Evolutionary conservation across 805 yeast species (phyloP).

Genomic region (Candida anglica): DNA sequence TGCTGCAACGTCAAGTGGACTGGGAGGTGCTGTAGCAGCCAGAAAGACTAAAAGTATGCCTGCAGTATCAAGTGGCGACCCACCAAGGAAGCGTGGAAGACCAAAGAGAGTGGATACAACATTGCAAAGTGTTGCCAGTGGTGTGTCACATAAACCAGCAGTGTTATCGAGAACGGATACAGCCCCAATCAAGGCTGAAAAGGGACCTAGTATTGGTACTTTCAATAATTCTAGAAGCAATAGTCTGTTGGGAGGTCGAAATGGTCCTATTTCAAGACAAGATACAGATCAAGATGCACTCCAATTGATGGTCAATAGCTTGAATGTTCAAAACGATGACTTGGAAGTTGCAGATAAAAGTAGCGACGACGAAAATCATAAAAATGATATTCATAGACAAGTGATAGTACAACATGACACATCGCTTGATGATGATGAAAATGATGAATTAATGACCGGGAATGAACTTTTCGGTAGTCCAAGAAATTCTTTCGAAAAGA

Average conservation of each 20-base stretch:
- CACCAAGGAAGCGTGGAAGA: constrained; percentile 34
- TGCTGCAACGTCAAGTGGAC: constrained; percentile 11
- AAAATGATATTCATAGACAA: not conserved
- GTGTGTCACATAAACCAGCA: constrained; percentile 9
- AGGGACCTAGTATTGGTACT: constrained; percentile 29
- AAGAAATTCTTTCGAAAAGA: constrained; percentile 32
- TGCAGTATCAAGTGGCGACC: constrained; percentile 22
- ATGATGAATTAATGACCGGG: constrained; percentile 34
- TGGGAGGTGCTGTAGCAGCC: not conserved
- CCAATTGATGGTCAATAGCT: constrained; percentile 27
- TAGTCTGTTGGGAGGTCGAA: constrained; percentile 2
- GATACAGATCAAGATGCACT: constrained; percentile 40
- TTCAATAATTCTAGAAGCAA: constrained; percentile 13
- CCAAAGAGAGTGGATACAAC: constrained; percentile 25
- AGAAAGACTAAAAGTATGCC: constrained; percentile 16
- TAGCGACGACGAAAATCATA: constrained; percentile 25
- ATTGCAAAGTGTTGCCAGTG: constrained; percentile 6
- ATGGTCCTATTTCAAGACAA: constrained; percentile 20
- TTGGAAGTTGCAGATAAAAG: constrained; percentile 26
- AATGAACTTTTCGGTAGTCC: constrained; percentile 41
- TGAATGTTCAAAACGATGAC: constrained; percentile 34
- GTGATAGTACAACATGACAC: constrained; percentile 3
- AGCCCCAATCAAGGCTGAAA: constrained; percentile 22
- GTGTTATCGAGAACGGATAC: constrained; percentile 20
- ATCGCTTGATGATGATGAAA: constrained; percentile 10